Base-by-base conservation (phyloP, 2,329 filamentous ascomycete species). In the Microcyclospora tardicrescens region DNA sequence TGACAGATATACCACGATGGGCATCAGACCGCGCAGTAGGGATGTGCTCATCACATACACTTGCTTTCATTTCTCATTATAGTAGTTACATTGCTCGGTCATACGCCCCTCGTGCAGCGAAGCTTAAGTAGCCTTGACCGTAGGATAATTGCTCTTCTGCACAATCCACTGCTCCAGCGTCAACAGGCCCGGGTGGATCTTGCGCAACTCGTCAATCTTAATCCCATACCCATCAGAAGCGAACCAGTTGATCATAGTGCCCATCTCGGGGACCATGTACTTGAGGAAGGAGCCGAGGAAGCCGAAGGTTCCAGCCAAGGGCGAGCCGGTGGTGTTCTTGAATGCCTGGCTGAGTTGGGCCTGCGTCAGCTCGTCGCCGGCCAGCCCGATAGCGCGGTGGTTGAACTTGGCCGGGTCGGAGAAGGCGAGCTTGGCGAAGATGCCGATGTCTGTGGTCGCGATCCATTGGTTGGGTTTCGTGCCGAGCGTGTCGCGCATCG, bases 291-390 rank as follows among this genome's bases (percentile, higher is more conserved):
- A 58, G 3, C 59, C 61, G 15, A 72, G 45, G 34, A 68, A 54
- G 27, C 59, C 55, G 43, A 64, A 73, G 0, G 62, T 64, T 13
- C 55, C 60, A 1, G 68, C 65, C 16, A 68, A 53, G 3, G 59
- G 53, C 19, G 56, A 51, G 1, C 68, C 68, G 6, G 65, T 67
- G 32, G 58, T 61, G 16, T 61, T 56, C 55, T 69, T 59, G 45
- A 72, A 73, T 29, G 61, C 60, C 31, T 59, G 55, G 36, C 56
- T 62, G 49, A 71, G 60, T 41, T 71, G 58, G 0, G 63, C 59
- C 42, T 64, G 67, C 0, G 64, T 71, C 36, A 75, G 53, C 41
- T 72, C 67, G 47, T 72, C 71, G 2, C 71, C 71, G 2, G 71
- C 72, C 16, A 75, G 53, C 11, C 67, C 66, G 37, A 72, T 54